These are phyloP conservation scores for Vinca minor DNA, from an alignment of 257 asterid species.

Conservation along the genomic window DNA sequence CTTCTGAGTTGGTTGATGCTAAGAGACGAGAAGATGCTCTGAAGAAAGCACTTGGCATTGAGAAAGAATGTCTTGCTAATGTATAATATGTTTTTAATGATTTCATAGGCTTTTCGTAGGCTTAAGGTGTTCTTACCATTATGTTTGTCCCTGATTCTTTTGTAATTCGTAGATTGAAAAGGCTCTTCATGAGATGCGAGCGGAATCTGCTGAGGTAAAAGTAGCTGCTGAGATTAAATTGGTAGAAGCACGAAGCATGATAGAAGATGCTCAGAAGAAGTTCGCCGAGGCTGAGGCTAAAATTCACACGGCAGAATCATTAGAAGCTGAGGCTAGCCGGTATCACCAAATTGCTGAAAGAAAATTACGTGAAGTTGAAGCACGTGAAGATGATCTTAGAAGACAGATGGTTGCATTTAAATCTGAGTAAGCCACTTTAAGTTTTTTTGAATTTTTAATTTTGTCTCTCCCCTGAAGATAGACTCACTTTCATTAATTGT, in stretches of 20 bases:
- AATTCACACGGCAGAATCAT: slow-evolving; percentile 60
- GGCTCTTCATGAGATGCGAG: slow-evolving; percentile 93
- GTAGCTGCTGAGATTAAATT: slow-evolving; percentile 66
- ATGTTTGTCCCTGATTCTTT: slow-evolving; percentile 14
- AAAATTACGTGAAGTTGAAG: slow-evolving; percentile 82
- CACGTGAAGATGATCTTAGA: slow-evolving; percentile 90
- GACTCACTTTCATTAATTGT: too few species aligned
- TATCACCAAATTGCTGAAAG: slow-evolving; percentile 81
- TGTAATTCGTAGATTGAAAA: slow-evolving; percentile 64
- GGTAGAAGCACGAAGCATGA: slow-evolving; percentile 58
- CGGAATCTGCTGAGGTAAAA: slow-evolving; percentile 80
- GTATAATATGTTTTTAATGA: slow-evolving; percentile 27
- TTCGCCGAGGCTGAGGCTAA: slow-evolving; percentile 63
- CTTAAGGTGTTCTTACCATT: not conserved
- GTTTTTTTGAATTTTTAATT: not conserved
- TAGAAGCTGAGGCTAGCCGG: slow-evolving; percentile 80
- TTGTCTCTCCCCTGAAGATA: too few species aligned
- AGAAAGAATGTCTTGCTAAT: slow-evolving; percentile 88
- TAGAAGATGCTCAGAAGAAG: slow-evolving; percentile 64
- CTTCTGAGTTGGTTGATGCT: slow-evolving; percentile 50
- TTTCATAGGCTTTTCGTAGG: too few species aligned
- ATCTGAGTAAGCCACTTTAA: slow-evolving; percentile 55
- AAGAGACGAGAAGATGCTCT: slow-evolving; percentile 73
- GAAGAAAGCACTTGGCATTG: slow-evolving; percentile 80
- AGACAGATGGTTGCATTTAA: slow-evolving; percentile 58